These are phyloP conservation scores for Rubia tinctorum DNA, from an alignment of 305 asterid genomes.

Conservation along the genomic window DNA sequence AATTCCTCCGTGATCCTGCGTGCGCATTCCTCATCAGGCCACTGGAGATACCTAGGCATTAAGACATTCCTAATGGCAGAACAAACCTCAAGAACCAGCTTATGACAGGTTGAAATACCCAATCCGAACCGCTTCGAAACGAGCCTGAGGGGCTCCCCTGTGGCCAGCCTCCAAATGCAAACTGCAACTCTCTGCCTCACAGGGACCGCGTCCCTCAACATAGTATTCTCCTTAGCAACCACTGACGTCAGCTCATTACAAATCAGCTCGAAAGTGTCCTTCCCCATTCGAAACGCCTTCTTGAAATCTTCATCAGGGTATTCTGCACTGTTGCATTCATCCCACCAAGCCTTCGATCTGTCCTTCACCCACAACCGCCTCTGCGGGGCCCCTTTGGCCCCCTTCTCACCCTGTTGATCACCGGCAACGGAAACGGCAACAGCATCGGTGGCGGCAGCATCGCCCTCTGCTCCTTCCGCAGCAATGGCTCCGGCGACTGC, in stretches of 20 bases:
- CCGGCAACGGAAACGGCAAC: constrained; percentile 16
- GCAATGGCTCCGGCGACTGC: constrained; percentile 31
- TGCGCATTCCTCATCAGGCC: constrained; percentile 67
- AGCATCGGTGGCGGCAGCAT: constrained; percentile 21
- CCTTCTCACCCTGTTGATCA: constrained; percentile 27
- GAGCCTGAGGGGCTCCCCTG: constrained; percentile 88
- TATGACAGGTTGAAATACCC: constrained; percentile 94
- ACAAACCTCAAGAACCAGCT: constrained; percentile 90
- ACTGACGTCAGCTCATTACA: constrained; percentile 69
- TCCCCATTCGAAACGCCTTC: constrained; percentile 92
- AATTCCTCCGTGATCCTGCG: constrained; percentile 41
- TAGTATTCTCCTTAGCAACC: constrained; percentile 85
- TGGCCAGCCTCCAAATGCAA: constrained; percentile 95
- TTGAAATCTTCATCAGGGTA: constrained; percentile 87
- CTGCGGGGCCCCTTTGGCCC: constrained; percentile 48
- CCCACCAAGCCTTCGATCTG: constrained; percentile 96
- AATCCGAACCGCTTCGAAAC: constrained; percentile 86
- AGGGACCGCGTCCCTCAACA: constrained; percentile 91
- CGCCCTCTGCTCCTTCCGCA: constrained; percentile 23
- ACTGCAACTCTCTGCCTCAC: constrained; percentile 89
- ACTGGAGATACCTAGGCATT: constrained; percentile 80
- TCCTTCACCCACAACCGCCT: constrained; percentile 89
- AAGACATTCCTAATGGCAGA: constrained; percentile 71
- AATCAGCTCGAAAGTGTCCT: constrained; percentile 75
- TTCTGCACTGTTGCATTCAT: constrained; percentile 85